phyloP scores from a whole-genome alignment of 2,329 filamentous ascomycete genomes.

The Penicillium sp. region DNA sequence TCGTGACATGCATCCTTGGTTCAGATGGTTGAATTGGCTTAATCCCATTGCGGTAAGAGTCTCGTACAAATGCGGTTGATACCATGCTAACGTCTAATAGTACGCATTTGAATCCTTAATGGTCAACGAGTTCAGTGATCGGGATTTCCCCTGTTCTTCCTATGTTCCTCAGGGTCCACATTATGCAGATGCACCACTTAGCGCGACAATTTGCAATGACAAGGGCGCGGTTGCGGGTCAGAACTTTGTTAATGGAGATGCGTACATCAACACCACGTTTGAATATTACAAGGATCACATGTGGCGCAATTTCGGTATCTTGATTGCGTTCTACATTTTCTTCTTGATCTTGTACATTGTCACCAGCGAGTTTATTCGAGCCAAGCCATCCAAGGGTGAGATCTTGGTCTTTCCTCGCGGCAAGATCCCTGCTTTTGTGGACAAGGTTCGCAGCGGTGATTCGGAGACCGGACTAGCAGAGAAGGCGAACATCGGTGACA shows the following conservation, averaged over 20 bases:
- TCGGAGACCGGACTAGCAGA: slow-evolving; percentile 22
- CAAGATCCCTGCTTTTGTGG: slow-evolving; percentile 55
- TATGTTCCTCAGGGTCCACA: slow-evolving; percentile 46
- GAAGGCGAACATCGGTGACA: slow-evolving; percentile 58
- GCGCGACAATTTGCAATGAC: slow-evolving; percentile 56
- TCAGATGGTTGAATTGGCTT: slow-evolving; percentile 78
- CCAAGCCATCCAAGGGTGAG: slow-evolving; percentile 72
- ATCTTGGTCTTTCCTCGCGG: slow-evolving; percentile 71
- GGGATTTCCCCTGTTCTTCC: slow-evolving; percentile 55
- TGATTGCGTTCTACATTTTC: slow-evolving; percentile 61
- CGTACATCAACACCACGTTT: slow-evolving; percentile 56
- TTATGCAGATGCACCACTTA: slow-evolving; percentile 40
- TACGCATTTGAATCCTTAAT: slow-evolving; percentile 82
- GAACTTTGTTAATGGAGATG: slow-evolving; percentile 57
- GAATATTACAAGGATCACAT: slow-evolving; percentile 58
- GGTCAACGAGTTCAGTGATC: slow-evolving; percentile 75
- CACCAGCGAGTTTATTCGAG: slow-evolving; percentile 59
- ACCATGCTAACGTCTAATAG: background rate
- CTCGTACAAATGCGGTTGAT: background rate
- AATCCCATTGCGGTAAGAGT: slow-evolving; percentile 62
- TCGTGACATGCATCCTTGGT: slow-evolving; percentile 75
- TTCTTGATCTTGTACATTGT: slow-evolving; percentile 63
- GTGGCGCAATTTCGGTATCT: slow-evolving; percentile 69
- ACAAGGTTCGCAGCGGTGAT: slow-evolving; percentile 25
- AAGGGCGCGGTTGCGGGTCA: slow-evolving; percentile 59